phyloP scores from a whole-genome alignment of 2,329 filamentous ascomycete genomes.

The Phaeophleospora eucalypticola region DNA sequence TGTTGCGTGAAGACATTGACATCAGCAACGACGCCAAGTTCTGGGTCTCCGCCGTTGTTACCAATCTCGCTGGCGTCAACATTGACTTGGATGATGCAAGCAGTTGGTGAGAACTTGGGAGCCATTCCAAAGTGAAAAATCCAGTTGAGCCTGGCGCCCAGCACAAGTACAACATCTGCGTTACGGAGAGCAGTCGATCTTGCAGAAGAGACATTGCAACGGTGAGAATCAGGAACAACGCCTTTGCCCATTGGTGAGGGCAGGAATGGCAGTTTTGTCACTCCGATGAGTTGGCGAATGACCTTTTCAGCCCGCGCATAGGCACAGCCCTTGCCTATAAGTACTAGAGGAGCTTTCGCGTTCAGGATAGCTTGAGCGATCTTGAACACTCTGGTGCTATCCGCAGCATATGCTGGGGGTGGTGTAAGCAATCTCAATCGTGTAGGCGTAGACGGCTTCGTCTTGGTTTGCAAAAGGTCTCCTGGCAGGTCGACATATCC shows the following conservation, averaged over 20 bases:
- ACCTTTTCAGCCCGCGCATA: conserved; percentile 33
- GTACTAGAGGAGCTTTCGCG: conserved; percentile 24
- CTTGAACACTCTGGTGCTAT: not conserved
- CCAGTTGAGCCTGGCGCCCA: conserved; percentile 56
- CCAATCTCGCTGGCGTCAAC: conserved; percentile 53
- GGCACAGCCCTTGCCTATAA: conserved; percentile 7
- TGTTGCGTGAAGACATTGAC: conserved; percentile 48
- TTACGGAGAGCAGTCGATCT: conserved; percentile 51
- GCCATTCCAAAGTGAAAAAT: conserved; percentile 55
- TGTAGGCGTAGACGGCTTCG: no score
- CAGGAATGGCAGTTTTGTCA: conserved; percentile 51
- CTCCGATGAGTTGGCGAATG: conserved; percentile 45
- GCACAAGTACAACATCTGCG: conserved; percentile 53
- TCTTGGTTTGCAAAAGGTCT: no score
- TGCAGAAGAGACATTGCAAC: conserved; percentile 51
- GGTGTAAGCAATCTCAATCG: not conserved
- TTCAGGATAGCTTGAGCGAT: not conserved
- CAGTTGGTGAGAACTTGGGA: conserved; percentile 50
- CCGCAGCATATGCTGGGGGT: not conserved
- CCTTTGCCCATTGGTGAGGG: conserved; percentile 59
- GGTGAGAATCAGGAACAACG: conserved; percentile 52
- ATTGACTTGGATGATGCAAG: conserved; percentile 54
- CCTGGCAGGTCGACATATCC: conserved; percentile 7
- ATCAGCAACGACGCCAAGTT: conserved; percentile 51
- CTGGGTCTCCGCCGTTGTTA: conserved; percentile 46